Base-by-base conservation (phyloP, 2,329 filamentous ascomycete species). In the Arachnomyces sp. region DNA sequence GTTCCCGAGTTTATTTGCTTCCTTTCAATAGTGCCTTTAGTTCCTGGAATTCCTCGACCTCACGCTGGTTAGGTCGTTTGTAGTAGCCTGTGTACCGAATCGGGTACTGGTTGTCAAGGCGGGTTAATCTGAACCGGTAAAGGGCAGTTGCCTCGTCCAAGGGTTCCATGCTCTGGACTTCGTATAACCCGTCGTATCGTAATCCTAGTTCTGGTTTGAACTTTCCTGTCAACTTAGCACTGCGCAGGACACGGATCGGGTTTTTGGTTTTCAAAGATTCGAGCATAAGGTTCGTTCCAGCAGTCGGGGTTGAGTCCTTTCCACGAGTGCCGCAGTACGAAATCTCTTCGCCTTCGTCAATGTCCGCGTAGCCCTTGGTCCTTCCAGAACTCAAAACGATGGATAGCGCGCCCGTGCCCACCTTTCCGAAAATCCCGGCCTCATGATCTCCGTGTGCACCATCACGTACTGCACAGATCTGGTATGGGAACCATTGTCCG, bases 121-220 rank as follows among this genome's bases (percentile, higher is more conserved):
- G 58, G 30, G 59, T 51, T 4, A 80, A 54, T 7, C 55, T 58
- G 54, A 80, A 80, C 1, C 62, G 55, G 49, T 72, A 65, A 14
- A 66, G 62, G 2, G 63, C 62, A n/a, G 60, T 66, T 9, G 52
- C 48, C 3, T 48, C 28, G 39, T 76, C 63, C 2, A 69, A 28
- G 0, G 65, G 39, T 43, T 67, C 52, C 35, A 60, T 61, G 2
- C 43, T 51, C 0, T 56, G 57, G 4, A 78, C 66, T 4, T 59
- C 51, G 45, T 80, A 80, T 0, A 79, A 52, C 0, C 76, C 77
- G 52, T 80, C 75, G 38, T 79, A 79, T 2, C 77, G 58, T n/a
- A 74, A 61, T 0, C 75, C 75, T 7, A 58, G 44, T 1, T 52
- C 43, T 0, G 76, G 76, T 0, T 68, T 60, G 0, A 41, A 45